Evolutionary conservation across 192 early-diverging fungal species (phyloP), one percentile per base, ranked within the genome.

Genomic region (Mortierella antarctica): DNA sequence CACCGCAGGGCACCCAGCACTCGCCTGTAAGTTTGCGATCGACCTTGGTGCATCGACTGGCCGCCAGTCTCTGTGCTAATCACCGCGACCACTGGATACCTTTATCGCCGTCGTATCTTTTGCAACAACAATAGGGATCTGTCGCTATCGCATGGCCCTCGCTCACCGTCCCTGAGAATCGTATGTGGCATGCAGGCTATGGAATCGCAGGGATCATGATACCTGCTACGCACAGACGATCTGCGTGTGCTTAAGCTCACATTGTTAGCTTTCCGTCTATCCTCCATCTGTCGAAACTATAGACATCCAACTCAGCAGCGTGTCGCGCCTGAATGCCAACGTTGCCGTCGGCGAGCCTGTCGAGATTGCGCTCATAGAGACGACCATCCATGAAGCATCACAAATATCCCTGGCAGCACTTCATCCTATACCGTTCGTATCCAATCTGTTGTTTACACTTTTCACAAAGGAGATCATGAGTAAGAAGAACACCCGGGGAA

Each of bases 381-480:
- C 57, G 1, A 50, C 73, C 0, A 68, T 85, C 50, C 48, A 84
- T 23, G 76, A 77, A 49, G 87, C 88, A 6, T 62, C 71, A 4
- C 65, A 69, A 51, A 68, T 93, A 44, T 70, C 82, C 6, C 48
- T 93, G 12, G 54, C 76, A 10, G 85, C 87, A 5, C 42, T 81
- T 11, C 67, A 71, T 39, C 46, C 61, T 9, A 58, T 65, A 6
- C 69, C 78, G 17, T 85, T 86, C 60, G 62, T 85, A 2, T 61
- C 83, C 11, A 88, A 92, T 66, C 62, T 85, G 14, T 60, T 82
- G 50, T 79, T 94, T 21, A 82, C 54, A 14, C 83, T 88, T 1
- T 92, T 86, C 63, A 60, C 84, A 31, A 91, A 92, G 47, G 90
- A 93, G 70, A 83, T 90, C 14, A 70, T 94, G 66, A 67, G 91